These are phyloP conservation scores for Eutrema japonicum DNA, from an alignment of 345 rosid species.

Conservation along the genomic window DNA sequence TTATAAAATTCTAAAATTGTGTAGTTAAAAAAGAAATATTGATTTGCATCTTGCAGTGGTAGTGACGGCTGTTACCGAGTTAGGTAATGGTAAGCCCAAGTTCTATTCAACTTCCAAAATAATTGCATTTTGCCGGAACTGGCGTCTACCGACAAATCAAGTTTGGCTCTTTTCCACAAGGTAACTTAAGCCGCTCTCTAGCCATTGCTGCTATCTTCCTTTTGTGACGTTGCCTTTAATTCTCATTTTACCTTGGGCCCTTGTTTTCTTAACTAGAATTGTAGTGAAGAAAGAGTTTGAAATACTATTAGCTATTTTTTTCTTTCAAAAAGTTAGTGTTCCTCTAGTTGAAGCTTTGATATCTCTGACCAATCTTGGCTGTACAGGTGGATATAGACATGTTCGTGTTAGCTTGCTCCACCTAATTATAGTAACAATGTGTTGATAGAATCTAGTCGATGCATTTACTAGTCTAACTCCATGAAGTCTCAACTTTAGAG, in stretches of 20 bases:
- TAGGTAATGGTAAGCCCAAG: constrained; percentile 85
- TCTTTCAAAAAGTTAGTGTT: no score
- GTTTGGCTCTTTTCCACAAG: constrained; percentile 92
- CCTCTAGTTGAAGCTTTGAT: no score
- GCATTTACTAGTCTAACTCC: constrained; percentile 11
- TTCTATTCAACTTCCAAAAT: constrained; percentile 91
- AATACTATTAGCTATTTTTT: neutral
- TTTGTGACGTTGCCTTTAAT: neutral
- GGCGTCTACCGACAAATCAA: constrained; percentile 91
- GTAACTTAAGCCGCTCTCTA: constrained; percentile 46
- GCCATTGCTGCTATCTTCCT: neutral
- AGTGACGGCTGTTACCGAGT: constrained; percentile 90
- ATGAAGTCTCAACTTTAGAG: constrained; percentile 1
- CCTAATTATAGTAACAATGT: neutral
- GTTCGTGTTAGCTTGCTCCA: no score
- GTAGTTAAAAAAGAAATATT: constrained; percentile 20
- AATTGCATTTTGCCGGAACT: constrained; percentile 79
- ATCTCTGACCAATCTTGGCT: no score
- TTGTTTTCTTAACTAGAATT: neutral
- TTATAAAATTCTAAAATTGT: no score
- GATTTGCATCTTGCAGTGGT: constrained; percentile 58
- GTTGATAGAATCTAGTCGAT: constrained; percentile 11
- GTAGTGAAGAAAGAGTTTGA: constrained; percentile 6
- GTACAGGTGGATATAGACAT: no score
- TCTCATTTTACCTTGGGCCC: neutral